Evolutionary conservation across 768 basidiomycete species (phyloP), one percentile per base, ranked within the genome.

Genomic region (Leucocoprinus leucothites): DNA sequence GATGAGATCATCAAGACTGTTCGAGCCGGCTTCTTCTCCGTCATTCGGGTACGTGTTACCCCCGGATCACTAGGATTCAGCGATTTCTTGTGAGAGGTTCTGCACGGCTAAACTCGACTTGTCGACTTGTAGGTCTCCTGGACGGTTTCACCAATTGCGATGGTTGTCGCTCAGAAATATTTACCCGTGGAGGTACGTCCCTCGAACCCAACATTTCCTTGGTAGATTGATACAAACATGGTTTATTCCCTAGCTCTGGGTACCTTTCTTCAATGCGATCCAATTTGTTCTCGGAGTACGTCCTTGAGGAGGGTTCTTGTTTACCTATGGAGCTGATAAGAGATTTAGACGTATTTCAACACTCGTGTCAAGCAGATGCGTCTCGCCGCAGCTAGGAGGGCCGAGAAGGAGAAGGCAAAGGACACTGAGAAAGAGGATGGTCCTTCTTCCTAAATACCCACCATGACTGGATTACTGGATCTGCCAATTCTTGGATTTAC

Each of bases 221-320:
- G 31, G 18, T 18, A 19, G 21, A 19, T 35, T 19, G n/a, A n/a
- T n/a, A n/a, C 28, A 18, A 34, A 6, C n/a, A 19, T 19, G 31
- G 16, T 5, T 31, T 31, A 1, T 48, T 4, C 18, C 46, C 14
- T 60, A 91, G 87, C 76, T 92, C 42, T 93, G 92, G 91, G 88
- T 89, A 0, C 88, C 89, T 8, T 95, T 89, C 74, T 94, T 94
- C 79, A 92, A 86, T 67, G 62, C 80, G 34, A 73, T 94, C 40
- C 82, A 85, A 66, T 92, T 94, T 66, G 67, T 82, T 19, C 75
- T 91, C 11, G 91, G 91, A 19, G 91, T 91, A 64, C 63, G 87
- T 74, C 28, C 18, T 21, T 36, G n/a, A n/a, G n/a, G n/a, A n/a
- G n/a, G n/a, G n/a, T n/a, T n/a, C n/a, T n/a, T n/a, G n/a, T n/a